phyloP scores from a whole-genome alignment of 257 asterid genomes.

The Fraxinus cuspidata region DNA sequence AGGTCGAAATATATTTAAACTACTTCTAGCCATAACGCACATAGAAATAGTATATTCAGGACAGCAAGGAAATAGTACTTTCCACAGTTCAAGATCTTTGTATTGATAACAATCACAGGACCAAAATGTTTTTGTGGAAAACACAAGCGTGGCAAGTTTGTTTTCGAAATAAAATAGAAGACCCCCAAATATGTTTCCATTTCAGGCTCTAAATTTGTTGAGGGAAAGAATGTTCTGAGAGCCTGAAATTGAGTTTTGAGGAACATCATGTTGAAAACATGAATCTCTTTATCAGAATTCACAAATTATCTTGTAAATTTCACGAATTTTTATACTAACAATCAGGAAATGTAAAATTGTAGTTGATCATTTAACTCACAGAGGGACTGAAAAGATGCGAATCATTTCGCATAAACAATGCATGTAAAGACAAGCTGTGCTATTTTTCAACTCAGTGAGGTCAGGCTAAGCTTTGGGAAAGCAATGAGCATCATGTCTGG shows the following conservation, averaged over 20 bases:
- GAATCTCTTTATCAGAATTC: neutral
- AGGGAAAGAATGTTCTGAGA: neutral
- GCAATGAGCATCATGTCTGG: neutral
- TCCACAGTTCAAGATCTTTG: neutral
- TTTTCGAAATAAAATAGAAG: neutral
- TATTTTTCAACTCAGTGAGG: neutral
- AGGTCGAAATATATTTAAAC: neutral
- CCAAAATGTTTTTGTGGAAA: conserved; percentile 8
- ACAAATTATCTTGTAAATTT: conserved; percentile 8
- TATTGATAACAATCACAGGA: conserved; percentile 8
- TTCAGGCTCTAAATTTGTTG: neutral
- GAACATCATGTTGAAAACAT: conserved; percentile 7
- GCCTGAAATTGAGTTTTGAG: neutral
- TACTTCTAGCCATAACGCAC: neutral
- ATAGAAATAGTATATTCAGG: neutral
- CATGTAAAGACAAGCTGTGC: neutral
- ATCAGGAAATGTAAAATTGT: neutral
- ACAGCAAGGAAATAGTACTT: neutral
- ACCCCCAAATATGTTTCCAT: conserved; percentile 1
- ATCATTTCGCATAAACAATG: neutral
- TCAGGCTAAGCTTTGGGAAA: neutral
- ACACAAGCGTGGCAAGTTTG: neutral
- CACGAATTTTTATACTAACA: neutral
- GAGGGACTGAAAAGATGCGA: neutral
- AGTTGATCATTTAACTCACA: neutral